A percentile compares a stretch with the other conserved stretches of the same genome.
phyloP scores from a whole-genome alignment of 345 rosid species.

The Crucihimalaya himalaica region DNA sequence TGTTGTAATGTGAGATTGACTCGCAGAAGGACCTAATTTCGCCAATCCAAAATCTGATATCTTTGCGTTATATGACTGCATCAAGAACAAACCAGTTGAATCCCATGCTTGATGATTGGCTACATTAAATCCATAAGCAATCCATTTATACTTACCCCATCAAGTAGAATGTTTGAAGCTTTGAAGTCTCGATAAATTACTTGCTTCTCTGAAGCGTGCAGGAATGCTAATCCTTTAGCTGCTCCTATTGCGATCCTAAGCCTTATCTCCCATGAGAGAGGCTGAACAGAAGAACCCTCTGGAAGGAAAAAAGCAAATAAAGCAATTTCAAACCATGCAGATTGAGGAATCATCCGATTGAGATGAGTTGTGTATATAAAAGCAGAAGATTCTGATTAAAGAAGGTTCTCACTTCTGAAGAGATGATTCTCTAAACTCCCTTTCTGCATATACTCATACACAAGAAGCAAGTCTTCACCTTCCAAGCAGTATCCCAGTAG shows the following conservation, averaged over 20 bases:
- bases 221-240: conserved; percentile 72
- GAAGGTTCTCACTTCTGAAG: conserved; percentile 65
- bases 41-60: conserved; percentile 97
- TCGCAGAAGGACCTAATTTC: conserved; percentile 91
- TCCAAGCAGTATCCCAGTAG: conserved; percentile 85
- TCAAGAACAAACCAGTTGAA: conserved; percentile 2
- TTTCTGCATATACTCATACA: conserved; percentile 88
- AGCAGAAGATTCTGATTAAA: not conserved
- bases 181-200: conserved; percentile 92
- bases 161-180: conserved; percentile 88
- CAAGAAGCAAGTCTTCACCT: conserved; percentile 77
- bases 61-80: conserved; percentile 85
- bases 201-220: conserved; percentile 83
- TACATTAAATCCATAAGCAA: conserved; percentile 13
- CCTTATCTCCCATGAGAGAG: conserved; percentile 76
- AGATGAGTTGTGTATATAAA: not conserved
- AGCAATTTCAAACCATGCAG: not conserved
- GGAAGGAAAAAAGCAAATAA: conserved; percentile 17
- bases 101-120: not conserved
- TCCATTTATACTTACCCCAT: conserved; percentile 54
- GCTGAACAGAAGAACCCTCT: conserved; percentile 83
- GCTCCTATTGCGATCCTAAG: conserved; percentile 84
- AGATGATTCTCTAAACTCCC: conserved; percentile 96
- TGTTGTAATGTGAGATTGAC: conserved; percentile 94
- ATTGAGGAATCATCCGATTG: not conserved